Evolutionary conservation across 2,329 filamentous ascomycete species (phyloP), one percentile per base, ranked within the genome.

Genomic region (Aspergillus arachidicola): DNA sequence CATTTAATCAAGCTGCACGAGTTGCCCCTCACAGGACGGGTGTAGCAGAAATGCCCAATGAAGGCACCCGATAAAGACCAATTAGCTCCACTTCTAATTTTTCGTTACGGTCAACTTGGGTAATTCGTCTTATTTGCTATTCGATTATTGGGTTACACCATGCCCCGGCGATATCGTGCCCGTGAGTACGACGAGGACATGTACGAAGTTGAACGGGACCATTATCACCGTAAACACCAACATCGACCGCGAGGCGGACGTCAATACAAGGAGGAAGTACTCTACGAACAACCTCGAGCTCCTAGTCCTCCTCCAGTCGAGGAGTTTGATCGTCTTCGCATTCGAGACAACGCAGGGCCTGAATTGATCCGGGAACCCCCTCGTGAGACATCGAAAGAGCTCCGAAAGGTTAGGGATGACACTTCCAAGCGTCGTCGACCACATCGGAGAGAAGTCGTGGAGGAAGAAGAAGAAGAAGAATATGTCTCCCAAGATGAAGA

Each of bases 231-330:
- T 55, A 55, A 55, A 19, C 34, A 55, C 14, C 32, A 55, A 55
- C 51, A 67, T 54, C 70, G 68, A 26, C 65, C 65, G 5, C 66
- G 69, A 64, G 68, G 68, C n/a, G 72, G 71, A 21, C 74, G 68
- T 5, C 61, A 68, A 23, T 67, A 70, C 32, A 73, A 75, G 21
- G 70, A 74, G 14, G 75, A 77, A 16, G 45, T 70, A 21, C 67
- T 43, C 12, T 61, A 76, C 38, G 66, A 66, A 46, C 51, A 55
- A 38, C 72, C 69, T 41, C 73, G 72, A 32, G 66, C 67, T 43
- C 70, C 72, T 72, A 82, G 66, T 74, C 84, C 69, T 2, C 66
- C 64, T 69, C 79, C 66, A 60, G 83, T 74, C 75, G 86, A 71
- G 70, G 74, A 75, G 34, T 71, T 76, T n/a, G 76, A 78, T 43